Conservation (phyloP, 2,329 filamentous ascomycete species). For the Colletotrichum sp. region DNA sequence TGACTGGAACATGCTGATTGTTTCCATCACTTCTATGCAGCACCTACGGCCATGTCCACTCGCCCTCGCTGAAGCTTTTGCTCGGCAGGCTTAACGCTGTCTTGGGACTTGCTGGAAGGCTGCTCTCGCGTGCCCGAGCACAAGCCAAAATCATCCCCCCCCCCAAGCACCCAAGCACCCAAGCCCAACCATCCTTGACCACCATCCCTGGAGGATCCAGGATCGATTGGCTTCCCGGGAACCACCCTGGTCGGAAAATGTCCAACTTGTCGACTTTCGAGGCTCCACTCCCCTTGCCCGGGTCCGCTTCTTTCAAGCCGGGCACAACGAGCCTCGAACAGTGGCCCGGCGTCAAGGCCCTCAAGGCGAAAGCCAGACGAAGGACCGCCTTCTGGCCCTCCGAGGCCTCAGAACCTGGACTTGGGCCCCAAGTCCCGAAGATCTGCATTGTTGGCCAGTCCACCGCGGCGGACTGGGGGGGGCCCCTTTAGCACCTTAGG, state of each 20-base stretch:
- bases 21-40: not conserved
- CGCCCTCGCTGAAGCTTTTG: not conserved
- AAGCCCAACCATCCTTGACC: not conserved
- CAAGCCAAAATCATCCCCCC: not conserved
- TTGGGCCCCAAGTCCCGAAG: slow-evolving; percentile 5
- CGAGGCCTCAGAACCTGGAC: not conserved
- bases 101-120: not conserved
- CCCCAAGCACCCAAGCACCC: not conserved
- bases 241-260: not conserved
- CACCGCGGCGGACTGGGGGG: slow-evolving; percentile 2
- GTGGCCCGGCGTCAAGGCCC: not conserved
- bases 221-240: slow-evolving; percentile 16
- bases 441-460: slow-evolving; percentile 15
- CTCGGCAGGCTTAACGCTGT: not conserved
- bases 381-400: not conserved
- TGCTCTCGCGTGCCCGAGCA: not conserved
- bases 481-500: not conserved
- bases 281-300: not conserved
- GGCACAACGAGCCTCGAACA: not conserved
- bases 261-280: not conserved
- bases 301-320: not conserved
- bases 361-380: not conserved
- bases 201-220: slow-evolving; percentile 3
- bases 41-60: not conserved
- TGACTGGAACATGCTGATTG: not conserved